Base-by-base conservation (phyloP, 495 filamentous ascomycete genomes). In the Talaromyces borbonicus region DNA sequence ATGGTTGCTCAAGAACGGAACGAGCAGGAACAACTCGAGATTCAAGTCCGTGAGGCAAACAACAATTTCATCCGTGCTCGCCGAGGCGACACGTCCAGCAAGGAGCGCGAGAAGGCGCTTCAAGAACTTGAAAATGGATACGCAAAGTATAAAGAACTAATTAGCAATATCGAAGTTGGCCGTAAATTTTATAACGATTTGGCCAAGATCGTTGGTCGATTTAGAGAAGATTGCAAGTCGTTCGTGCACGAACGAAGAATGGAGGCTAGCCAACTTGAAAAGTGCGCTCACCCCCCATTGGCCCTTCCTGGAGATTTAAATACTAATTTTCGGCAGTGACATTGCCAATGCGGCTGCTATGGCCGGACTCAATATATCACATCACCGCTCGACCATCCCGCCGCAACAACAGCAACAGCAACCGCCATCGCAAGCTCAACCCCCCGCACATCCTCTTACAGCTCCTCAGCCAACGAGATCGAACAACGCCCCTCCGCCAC, bases 121-220 rank as follows among this genome's bases (percentile, higher is more conserved):
- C 92, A 98, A 59, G 79, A 78, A 32, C 71, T 98, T 16, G 90
- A 97, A 58, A 92, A 88, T 45, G 92, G 87, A 7, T 95, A 93
- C 58, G 74, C 86, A 62, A 92, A 88, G 64, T 96, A 96, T 63
- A 93, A 92, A 62, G 90, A 98, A 60, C 83, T 96, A 43, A 78
- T 93, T 32, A 84, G 75, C 32, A 93, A 97, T 55, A 65, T 95
- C 0, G 87, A 96, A 45, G 84, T 83, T 0, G 92, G 87, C 1
- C 66, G 90, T 32, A 95, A 94, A 54, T 98, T 98, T 59, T 98
- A 97, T 67, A 97, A 98, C 56, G 90, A 96, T 55, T 74, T 98
- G 2, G 84, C 80, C 31, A 85, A 83, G 60, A 89, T 95, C 33
- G 80, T 95, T 1, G 78, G 71, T 8, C 72, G 82, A 19, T 87